These are phyloP conservation scores for Piedraia hortae DNA, from an alignment of 2,329 filamentous ascomycete species.

Conservation along the genomic window DNA sequence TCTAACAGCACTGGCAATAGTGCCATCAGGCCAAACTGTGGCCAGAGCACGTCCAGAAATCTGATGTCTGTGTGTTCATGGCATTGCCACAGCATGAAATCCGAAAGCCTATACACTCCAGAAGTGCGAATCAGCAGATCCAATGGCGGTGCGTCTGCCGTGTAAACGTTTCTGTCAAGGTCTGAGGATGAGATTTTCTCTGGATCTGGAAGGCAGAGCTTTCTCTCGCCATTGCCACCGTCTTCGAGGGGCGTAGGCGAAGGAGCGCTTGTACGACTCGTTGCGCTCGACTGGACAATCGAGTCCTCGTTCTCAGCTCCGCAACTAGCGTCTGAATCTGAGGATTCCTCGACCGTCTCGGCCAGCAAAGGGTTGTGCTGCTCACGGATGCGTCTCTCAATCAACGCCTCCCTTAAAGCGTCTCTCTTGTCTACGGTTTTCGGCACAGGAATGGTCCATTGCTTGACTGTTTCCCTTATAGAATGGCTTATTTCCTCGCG, in stretches of 20 bases:
- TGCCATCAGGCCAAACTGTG: constrained; percentile 79
- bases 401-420: constrained; percentile 67
- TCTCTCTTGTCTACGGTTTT: constrained; percentile 17
- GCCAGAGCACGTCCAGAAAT: constrained; percentile 81
- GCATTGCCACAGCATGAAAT: constrained; percentile 98
- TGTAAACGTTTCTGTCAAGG: constrained; percentile 67
- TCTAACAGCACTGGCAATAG: constrained; percentile 81
- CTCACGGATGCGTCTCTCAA: constrained; percentile 52
- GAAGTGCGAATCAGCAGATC: constrained; percentile 83
- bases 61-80: constrained; percentile 80
- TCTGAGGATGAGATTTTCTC: constrained; percentile 69
- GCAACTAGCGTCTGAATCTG: constrained; percentile 1
- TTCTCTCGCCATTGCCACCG: no score
- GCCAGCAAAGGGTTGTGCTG: constrained; percentile 16
- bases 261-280: constrained; percentile 14
- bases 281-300: constrained; percentile 13
- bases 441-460: constrained; percentile 37
- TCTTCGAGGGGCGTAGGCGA: constrained; percentile 11
- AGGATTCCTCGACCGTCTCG: constrained; percentile 9
- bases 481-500: constrained; percentile 83
- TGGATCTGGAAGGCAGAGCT: constrained; percentile 31
- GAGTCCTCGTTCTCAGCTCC: constrained; percentile 3
- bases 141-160: constrained; percentile 55
- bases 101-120: constrained; percentile 71
- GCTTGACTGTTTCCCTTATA: constrained; percentile 61